Conservation (phyloP, 768 basidiomycete genomes). For the Xanthoconium purpureum region DNA sequence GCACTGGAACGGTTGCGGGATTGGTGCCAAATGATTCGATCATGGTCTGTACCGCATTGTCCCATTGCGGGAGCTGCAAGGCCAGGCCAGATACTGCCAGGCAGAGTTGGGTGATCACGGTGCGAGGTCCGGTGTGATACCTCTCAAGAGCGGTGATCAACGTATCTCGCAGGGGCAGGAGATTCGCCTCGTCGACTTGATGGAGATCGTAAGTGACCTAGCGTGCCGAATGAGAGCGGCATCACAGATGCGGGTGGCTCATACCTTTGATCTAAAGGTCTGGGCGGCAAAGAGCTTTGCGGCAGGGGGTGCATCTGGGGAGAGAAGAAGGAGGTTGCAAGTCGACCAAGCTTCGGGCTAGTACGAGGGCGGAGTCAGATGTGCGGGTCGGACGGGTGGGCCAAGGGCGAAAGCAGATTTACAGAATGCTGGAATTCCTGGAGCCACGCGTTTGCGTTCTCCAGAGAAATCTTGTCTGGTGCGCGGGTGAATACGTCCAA, state of each 20-base stretch:
- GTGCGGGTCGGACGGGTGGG: slow-evolving; percentile 48
- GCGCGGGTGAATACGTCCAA: slow-evolving; percentile 76
- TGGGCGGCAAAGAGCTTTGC: slow-evolving; percentile 95
- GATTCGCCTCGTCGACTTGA: slow-evolving; percentile 74
- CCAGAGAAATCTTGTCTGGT: slow-evolving; percentile 80
- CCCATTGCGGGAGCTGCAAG: slow-evolving; percentile 85
- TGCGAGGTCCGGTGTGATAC: slow-evolving; percentile 74
- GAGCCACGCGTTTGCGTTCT: slow-evolving; percentile 90
- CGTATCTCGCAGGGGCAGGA: slow-evolving; percentile 82
- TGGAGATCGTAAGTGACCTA: slow-evolving; percentile 95
- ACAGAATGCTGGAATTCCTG: slow-evolving; percentile 99
- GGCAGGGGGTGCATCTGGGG: slow-evolving; percentile 69
- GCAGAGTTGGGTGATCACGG: slow-evolving; percentile 85
- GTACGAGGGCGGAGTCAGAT: slow-evolving; percentile 65
- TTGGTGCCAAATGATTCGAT: slow-evolving; percentile 84
- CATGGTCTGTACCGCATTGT: slow-evolving; percentile 73
- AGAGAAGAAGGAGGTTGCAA: slow-evolving; percentile 86
- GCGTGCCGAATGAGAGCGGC: slow-evolving; percentile 33
- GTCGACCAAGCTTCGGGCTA: slow-evolving; percentile 97
- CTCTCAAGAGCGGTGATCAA: slow-evolving; percentile 71
- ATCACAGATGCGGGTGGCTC: slow-evolving; percentile 24
- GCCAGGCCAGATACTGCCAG: slow-evolving; percentile 89
- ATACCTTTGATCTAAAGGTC: slow-evolving; percentile 90
- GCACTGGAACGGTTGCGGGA: slow-evolving; percentile 74
- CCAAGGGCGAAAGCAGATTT: slow-evolving; percentile 77